Conservation (phyloP, 768 basidiomycete species). For the Leccinum arenicola region DNA sequence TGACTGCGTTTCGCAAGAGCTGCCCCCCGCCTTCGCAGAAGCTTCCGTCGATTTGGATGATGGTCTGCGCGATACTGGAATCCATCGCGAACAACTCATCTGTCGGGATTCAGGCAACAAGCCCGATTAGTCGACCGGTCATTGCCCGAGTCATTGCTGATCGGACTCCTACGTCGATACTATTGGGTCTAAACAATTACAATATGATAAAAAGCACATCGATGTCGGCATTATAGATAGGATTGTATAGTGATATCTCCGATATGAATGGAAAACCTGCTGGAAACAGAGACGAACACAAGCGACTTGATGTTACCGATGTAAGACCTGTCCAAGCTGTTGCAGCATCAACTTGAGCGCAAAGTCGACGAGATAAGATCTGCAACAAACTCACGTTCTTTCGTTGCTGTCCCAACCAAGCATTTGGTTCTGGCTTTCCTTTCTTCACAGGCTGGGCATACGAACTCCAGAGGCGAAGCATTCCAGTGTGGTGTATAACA, state of each 20-base stretch:
- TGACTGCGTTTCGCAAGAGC: conserved; percentile 65
- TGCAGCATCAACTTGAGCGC: neutral
- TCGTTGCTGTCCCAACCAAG: conserved; percentile 72
- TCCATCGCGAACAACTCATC: neutral
- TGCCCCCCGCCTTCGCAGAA: conserved; percentile 63
- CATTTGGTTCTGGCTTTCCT: conserved; percentile 48
- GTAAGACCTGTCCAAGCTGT: conserved; percentile 31
- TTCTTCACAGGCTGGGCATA: conserved; percentile 47
- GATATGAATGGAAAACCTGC: conserved; percentile 1
- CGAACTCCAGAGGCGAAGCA: conserved; percentile 60
- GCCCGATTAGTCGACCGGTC: neutral
- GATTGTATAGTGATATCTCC: conserved; percentile 14
- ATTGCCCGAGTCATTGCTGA: neutral
- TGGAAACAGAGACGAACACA: neutral
- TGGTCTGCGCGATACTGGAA: conserved; percentile 7
- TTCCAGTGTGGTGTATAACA: conserved; percentile 67
- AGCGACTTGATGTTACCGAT: conserved; percentile 14
- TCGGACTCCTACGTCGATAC: neutral
- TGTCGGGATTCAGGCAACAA: neutral
- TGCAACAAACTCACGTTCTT: conserved; percentile 35
- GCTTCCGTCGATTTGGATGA: conserved; percentile 41
- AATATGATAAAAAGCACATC: conserved; percentile 10
- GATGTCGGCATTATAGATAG: conserved; percentile 8
- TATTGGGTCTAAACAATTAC: neutral
- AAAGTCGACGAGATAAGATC: neutral